Evolutionary conservation across 2,329 filamentous ascomycete species (phyloP).

Genomic region (Botrytis cinerea): DNA sequence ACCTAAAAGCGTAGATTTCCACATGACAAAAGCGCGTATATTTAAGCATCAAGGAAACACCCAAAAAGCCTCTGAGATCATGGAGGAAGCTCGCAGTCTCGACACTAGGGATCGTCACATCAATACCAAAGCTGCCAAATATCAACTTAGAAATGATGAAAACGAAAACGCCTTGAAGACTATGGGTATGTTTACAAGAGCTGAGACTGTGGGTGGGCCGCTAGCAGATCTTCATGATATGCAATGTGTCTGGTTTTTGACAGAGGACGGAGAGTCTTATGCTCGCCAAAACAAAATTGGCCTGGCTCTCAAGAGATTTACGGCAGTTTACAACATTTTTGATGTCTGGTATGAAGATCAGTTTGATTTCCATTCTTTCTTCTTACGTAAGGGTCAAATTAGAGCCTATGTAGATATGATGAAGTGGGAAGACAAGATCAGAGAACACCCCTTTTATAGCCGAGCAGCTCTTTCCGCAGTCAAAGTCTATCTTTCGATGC

Average conservation of each 20-base stretch:
- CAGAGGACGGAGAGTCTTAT: slow-evolving; percentile 91
- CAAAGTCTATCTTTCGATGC: slow-evolving; percentile 74
- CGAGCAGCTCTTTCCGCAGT: slow-evolving; percentile 81
- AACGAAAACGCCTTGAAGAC: slow-evolving; percentile 84
- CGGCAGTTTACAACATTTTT: slow-evolving; percentile 86
- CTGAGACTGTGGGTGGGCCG: slow-evolving; percentile 84
- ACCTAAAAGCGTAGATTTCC: slow-evolving; percentile 81
- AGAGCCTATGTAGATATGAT: slow-evolving; percentile 95
- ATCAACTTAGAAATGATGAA: slow-evolving; percentile 89
- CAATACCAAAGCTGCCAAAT: slow-evolving; percentile 97
- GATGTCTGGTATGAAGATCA: slow-evolving; percentile 98
- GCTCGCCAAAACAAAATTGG: slow-evolving; percentile 78
- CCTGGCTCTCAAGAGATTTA: slow-evolving; percentile 89
- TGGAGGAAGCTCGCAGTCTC: slow-evolving; percentile 82
- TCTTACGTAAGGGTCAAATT: slow-evolving; percentile 93
- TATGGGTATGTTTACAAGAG: slow-evolving; percentile 91
- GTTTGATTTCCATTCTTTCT: slow-evolving; percentile 98
- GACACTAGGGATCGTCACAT: slow-evolving; percentile 94
- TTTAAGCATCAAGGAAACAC: slow-evolving; percentile 86
- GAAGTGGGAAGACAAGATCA: slow-evolving; percentile 88
- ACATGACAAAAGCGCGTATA: slow-evolving; percentile 94
- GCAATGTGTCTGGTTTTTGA: slow-evolving; percentile 97
- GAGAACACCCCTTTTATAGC: slow-evolving; percentile 91
- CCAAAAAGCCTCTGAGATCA: slow-evolving; percentile 76
- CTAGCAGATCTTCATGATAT: slow-evolving; percentile 92